Percentiles rank a stretch among this genome's conserved stretches.
These are phyloP conservation scores for Trametes coccinea DNA, from an alignment of 768 basidiomycete genomes.

Conservation along the genomic window DNA sequence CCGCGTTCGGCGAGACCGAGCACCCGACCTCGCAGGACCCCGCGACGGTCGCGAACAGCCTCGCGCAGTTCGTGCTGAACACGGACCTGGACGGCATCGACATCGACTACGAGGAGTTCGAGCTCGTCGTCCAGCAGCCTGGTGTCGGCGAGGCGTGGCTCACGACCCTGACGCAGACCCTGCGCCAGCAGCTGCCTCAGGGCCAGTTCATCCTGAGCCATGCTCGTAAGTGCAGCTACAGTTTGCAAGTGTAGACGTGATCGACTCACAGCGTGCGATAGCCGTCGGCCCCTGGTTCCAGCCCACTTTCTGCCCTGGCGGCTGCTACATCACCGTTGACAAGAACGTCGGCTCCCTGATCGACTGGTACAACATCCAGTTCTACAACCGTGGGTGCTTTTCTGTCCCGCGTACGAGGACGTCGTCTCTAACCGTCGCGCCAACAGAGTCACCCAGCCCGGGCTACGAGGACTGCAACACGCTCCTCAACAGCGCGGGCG, in stretches of 20 bases:
- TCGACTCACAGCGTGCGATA: too few species aligned
- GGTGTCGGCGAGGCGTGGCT: constrained; percentile 28
- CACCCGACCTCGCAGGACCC: constrained; percentile 35
- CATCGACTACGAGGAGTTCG: constrained; percentile 29
- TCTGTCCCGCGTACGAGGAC: too few species aligned
- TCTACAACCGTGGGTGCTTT: constrained; percentile 35
- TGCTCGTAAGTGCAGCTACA: not conserved
- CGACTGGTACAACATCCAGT: constrained; percentile 50
- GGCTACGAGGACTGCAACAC: too few species aligned
- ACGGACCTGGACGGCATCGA: constrained; percentile 22
- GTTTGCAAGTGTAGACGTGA: too few species aligned
- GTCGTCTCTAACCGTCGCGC: too few species aligned
- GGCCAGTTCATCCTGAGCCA: constrained; percentile 35
- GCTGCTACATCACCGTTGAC: constrained; percentile 43
- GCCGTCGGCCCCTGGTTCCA: too few species aligned
- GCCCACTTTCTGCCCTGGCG: constrained; percentile 26
- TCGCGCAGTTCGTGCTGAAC: not conserved
- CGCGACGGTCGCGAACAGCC: constrained; percentile 30
- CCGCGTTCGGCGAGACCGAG: constrained; percentile 30
- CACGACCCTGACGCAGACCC: constrained; percentile 24
- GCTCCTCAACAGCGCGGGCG: too few species aligned
- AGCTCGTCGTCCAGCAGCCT: constrained; percentile 21
- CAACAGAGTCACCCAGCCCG: too few species aligned
- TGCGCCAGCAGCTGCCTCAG: constrained; percentile 33
- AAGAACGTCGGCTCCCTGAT: constrained; percentile 42